Evolutionary conservation across 2,329 filamentous ascomycete genomes (phyloP).

Genomic region (Penicillium glabrum): DNA sequence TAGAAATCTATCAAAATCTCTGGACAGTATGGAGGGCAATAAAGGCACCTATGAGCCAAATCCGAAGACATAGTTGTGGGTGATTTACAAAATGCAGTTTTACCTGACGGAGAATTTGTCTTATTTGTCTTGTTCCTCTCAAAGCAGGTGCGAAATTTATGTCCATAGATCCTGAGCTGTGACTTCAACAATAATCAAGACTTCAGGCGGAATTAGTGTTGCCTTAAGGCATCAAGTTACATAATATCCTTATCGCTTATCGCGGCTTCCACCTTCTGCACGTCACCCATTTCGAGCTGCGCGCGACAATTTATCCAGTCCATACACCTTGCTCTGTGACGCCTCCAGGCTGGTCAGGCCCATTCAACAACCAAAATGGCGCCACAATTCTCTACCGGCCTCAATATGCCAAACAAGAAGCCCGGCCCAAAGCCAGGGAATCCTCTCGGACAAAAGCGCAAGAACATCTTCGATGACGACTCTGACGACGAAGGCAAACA

Average conservation of each 20-base stretch:
- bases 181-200: no score
- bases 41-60: no score
- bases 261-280: neutral
- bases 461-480: conserved; percentile 47
- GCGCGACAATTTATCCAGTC: neutral
- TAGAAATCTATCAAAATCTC: no score
- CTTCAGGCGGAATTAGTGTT: no score
- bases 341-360: neutral
- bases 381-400: conserved; percentile 42
- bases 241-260: neutral
- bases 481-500: conserved; percentile 38
- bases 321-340: neutral
- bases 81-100: no score
- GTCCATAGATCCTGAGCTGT: no score
- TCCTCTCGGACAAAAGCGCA: conserved; percentile 45
- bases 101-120: no score
- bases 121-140: no score
- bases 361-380: conserved; percentile 18
- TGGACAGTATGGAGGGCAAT: no score
- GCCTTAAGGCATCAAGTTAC: neutral
- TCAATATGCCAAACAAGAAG: conserved; percentile 44
- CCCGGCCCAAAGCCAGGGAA: conserved; percentile 27
- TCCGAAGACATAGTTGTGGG: no score
- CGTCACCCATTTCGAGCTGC: neutral
- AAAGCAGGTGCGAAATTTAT: no score